Evolutionary conservation across 768 basidiomycete genomes (phyloP), one percentile per base, ranked within the genome.

Genomic region (Xerocomellus intermedius): DNA sequence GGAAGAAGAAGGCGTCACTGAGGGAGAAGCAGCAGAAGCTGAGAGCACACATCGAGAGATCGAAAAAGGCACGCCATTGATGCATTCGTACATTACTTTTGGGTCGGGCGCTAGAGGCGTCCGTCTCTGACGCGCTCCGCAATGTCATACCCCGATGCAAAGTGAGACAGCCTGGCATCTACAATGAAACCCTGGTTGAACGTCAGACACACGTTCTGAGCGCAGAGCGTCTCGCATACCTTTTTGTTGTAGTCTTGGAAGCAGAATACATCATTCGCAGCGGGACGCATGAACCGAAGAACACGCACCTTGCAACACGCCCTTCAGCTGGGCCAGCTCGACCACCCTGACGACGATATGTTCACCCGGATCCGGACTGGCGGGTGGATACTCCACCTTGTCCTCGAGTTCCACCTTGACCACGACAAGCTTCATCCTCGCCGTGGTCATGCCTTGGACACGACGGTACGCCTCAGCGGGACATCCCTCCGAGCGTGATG

Each of bases 401-500:
- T 82, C 83, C n/a, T 81, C 75, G 51, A 98, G 75, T 33, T 76
- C 69, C 42, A 93, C 87, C 55, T 80, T 78, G 28, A 95, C 75
- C 17, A 86, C 77, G 44, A 92, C 85, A 21, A 97, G 81, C 63
- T 91, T 86, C 91, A 95, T 95, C 66, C 90, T 96, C 13, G 95
- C 90, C 42, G 85, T 93, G 19, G 91, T 89, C 94, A 98, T 94
- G 10, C 95, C 94, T 13, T 14, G 24, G 24, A 24, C 24, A 4
- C 26, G 24, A 22, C 22, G n/a, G 17, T 4, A 19, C 2, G 10
- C 28, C 4, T 47, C 21, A 13, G 10, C 8, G 8, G 5, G 1
- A 3, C 7, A 38, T 17, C 2, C 32, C 12, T 22, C n/a, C 13
- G 33, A 38, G n/a, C 13, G 7, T 28, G 1, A 37, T 8, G 10